Evolutionary conservation across 116 monocot species (phyloP).

Genomic region (Dioscorea cayenensis): DNA sequence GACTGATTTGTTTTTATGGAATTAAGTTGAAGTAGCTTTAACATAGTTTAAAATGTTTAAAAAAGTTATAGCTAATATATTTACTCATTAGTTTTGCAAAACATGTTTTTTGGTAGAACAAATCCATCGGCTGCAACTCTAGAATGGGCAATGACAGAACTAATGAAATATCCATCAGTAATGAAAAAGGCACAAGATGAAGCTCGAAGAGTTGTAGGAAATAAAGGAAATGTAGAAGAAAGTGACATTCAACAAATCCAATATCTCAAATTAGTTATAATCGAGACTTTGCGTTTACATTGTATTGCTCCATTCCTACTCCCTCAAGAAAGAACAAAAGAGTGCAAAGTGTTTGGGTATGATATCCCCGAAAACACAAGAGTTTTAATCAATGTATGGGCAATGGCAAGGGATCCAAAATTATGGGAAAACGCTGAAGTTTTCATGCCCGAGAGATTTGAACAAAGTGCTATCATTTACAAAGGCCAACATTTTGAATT

Average conservation of each 20-base stretch:
- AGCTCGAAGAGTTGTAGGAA: not conserved
- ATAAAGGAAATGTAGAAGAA: not conserved
- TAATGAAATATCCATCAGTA: no score
- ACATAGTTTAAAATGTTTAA: no score
- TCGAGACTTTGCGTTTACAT: slow-evolving; percentile 2
- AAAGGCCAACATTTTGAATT: slow-evolving; percentile 4
- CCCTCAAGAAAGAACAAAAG: not conserved
- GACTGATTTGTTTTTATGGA: no score
- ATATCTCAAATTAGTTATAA: slow-evolving; percentile 1
- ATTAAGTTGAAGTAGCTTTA: no score
- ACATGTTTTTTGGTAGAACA: no score
- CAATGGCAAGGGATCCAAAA: not conserved
- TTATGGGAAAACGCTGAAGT: not conserved
- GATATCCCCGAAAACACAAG: not conserved
- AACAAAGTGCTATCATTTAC: not conserved
- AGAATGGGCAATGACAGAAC: no score
- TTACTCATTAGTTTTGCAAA: no score
- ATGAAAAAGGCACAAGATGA: no score
- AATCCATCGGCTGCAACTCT: no score
- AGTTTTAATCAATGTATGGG: not conserved
- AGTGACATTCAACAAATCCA: not conserved
- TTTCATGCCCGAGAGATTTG: slow-evolving; percentile 2
- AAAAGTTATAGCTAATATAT: no score
- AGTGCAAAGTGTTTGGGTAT: not conserved
- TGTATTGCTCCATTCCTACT: not conserved